Base-by-base conservation (phyloP, 2,329 filamentous ascomycete genomes). In the Penicillium sp. region DNA sequence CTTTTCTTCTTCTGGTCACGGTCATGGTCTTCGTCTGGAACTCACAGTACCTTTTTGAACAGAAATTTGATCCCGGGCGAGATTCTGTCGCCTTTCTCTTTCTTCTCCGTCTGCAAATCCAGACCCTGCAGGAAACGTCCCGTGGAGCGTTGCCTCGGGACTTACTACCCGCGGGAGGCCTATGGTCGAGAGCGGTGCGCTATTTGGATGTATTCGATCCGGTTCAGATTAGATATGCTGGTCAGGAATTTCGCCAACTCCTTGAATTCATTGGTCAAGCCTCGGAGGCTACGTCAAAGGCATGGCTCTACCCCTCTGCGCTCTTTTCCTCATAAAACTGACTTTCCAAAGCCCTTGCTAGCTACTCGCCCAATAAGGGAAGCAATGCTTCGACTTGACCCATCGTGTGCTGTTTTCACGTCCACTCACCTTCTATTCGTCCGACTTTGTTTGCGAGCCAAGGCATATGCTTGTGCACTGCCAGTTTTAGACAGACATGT, bases 41-140 rank as follows among this genome's bases (percentile, higher is more conserved):
- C 7, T 40, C 2, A 25, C 23, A 25, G 6, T 40, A 8, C 7
- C 20, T 15, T 15, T 12, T 2, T 15, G 6, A 5, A 27, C 44
- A 54, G 63, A 49, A 58, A 31, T 58, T 84, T 50, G 74, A 84
- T 57, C 82, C 84, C 18, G 66, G 75, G 6, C 66, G 74, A 33
- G 81, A 86, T 63, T 79, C 80, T 15, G 74, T 86, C 53, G 72
- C 80, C 7, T 86, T 84, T 66, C 68, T 82, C 43, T 77, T 74
- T 53, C 71, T 79, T 41, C 72, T 87, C 32, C 66, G 74, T 41
- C 71, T 74, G 28, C 75, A 77, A 53, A 72, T 81, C 48, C 64
- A 71, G 33, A 65, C 53, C 37, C 29, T 61, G 28, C 63, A 71
- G 59, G 66, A 71, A 58, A 65, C 62, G 47, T 54, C 66, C 46